Base-by-base conservation (phyloP, 2,329 filamentous ascomycete species). In the Orbilia brochopaga region DNA sequence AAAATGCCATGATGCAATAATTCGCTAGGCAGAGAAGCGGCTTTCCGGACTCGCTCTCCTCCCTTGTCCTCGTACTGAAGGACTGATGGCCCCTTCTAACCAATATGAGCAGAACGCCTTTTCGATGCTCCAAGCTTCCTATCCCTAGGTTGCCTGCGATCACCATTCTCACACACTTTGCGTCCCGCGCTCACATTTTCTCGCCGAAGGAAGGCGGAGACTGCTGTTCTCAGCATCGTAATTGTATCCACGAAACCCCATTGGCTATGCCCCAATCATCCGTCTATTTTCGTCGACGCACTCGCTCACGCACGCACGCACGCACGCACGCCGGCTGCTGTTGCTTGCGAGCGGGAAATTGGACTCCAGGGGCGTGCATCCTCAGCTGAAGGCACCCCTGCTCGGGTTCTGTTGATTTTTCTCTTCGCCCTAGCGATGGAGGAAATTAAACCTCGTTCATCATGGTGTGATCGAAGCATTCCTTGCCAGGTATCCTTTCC, bases 371-470 rank as follows among this genome's bases (percentile, higher is more conserved):
- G 66, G 53, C 50, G 63, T 59, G n/a, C 59, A 27, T 53, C 51
- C 59, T 70, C 66, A 70, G 66, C 66, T 70, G 66, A 70, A 30
- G 19, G 21, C 11, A 64, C 40, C 66, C 66, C 66, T 64, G 59
- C 40, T 32, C 11, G 6, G 48, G 59, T 62, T 46, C 40, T 54
- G 40, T 40, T 70, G 32, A 30, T 42, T 42, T 42, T 42, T 42
- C n/a, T 42, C n/a, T 42, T 42, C n/a, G 11, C 63, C 66, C 60
- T 64, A 55, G 66, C 59, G 66, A 70, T 70, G 56, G 66, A 70
- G 66, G 66, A 70, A 70, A 70, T 70, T 70, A 70, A 70, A 70
- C 59, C 59, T 70, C 55, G 54, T 52, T 24, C 66, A 64, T 70
- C 66, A 70, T 62, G 66, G 59, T 70, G 59, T 64, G 61, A 24